Conservation (phyloP, 495 filamentous ascomycete species). For the Ramalina peruviana region DNA sequence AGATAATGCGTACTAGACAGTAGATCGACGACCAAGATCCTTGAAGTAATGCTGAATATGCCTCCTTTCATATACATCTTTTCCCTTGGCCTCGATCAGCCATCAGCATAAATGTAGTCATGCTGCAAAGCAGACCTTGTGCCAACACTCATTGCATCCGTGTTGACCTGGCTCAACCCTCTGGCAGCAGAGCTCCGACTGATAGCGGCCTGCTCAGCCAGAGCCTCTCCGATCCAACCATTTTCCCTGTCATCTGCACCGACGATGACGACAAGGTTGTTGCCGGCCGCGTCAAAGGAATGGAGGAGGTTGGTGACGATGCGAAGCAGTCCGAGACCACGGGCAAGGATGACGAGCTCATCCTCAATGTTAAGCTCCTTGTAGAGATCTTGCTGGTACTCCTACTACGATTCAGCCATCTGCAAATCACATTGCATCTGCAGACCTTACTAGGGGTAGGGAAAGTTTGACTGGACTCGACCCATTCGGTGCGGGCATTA, state of each 20-base stretch:
- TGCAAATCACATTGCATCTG: neutral
- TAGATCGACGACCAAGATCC: constrained; percentile 87
- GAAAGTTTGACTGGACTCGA: constrained; percentile 77
- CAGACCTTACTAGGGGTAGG: constrained; percentile 58
- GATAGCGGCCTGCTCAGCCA: constrained; percentile 87
- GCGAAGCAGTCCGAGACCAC: constrained; percentile 80
- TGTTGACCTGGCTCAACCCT: constrained; percentile 85
- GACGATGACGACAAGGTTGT: constrained; percentile 78
- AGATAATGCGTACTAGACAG: constrained; percentile 44
- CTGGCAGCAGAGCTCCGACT: constrained; percentile 63
- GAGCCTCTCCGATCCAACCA: constrained; percentile 80
- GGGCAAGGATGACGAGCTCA: constrained; percentile 81
- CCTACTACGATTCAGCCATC: constrained; percentile 12
- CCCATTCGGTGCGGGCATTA: constrained; percentile 43
- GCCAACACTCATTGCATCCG: constrained; percentile 75
- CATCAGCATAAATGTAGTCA: neutral
- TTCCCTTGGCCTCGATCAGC: constrained; percentile 34
- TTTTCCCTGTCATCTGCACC: constrained; percentile 91
- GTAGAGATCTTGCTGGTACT: constrained; percentile 23
- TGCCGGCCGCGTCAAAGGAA: constrained; percentile 89
- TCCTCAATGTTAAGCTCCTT: constrained; percentile 42
- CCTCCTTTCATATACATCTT: constrained; percentile 82
- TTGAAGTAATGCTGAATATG: constrained; percentile 90
- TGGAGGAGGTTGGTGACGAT: constrained; percentile 89
- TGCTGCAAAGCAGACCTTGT: constrained; percentile 32